phyloP scores from a whole-genome alignment of 2,329 filamentous ascomycete species.

The Claviceps sorghi region DNA sequence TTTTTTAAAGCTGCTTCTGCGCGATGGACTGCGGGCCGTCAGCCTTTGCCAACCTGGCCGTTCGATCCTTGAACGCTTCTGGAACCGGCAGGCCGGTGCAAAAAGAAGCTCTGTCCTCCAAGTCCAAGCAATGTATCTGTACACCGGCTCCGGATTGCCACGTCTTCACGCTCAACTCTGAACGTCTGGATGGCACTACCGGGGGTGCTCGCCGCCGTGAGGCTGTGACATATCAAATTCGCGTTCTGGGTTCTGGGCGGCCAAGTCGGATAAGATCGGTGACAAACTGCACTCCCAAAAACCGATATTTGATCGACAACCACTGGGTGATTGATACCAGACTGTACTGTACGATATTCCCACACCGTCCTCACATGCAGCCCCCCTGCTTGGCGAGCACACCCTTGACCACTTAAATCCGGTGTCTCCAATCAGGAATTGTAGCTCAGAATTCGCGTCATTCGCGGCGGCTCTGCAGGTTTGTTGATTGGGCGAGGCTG shows the following conservation, averaged over 20 bases:
- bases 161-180: neutral
- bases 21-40: too few species aligned
- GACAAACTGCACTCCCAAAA: neutral
- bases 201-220: neutral
- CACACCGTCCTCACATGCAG: neutral
- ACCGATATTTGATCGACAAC: neutral
- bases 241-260: neutral
- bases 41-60: neutral
- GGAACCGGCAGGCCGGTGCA: neutral
- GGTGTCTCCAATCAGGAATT: too few species aligned
- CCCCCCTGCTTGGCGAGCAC: neutral
- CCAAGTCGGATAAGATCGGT: neutral
- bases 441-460: neutral
- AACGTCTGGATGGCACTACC: neutral
- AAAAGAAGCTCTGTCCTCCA: neutral
- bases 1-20: too few species aligned
- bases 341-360: too few species aligned
- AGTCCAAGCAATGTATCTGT: neutral
- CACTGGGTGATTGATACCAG: too few species aligned
- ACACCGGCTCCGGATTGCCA: neutral
- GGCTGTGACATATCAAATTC: neutral
- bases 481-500: slow-evolving; percentile 3
- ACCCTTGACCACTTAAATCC: neutral
- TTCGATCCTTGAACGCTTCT: neutral
- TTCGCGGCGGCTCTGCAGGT: slow-evolving; percentile 2